phyloP scores from a whole-genome alignment of 371 early-diverging fungal species.

The Nosema bombycis region DNA sequence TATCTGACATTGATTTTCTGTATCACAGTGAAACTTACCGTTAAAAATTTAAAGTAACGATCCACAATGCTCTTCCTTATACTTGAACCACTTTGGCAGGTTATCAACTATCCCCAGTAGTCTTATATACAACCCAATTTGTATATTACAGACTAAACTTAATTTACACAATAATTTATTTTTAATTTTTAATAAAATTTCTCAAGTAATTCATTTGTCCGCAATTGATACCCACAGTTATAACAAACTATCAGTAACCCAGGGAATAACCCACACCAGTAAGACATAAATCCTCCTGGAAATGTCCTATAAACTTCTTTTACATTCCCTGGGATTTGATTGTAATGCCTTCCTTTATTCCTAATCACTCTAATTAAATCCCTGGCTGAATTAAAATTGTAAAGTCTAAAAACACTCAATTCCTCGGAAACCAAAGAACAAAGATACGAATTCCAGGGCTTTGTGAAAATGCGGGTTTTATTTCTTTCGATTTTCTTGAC shows the following conservation, averaged over 20 bases:
- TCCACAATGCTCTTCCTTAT: too few relatives aligned
- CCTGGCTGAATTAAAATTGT: constrained; percentile 47
- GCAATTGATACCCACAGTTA: constrained; percentile 23
- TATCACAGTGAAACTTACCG: too few relatives aligned
- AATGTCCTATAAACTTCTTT: constrained; percentile 24
- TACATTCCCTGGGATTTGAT: constrained; percentile 31
- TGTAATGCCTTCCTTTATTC: constrained; percentile 62
- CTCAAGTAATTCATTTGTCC: constrained; percentile 21
- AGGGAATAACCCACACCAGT: constrained; percentile 27
- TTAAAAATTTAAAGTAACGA: too few relatives aligned
- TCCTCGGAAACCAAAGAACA: constrained; percentile 16
- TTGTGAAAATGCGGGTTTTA: constrained; percentile 22
- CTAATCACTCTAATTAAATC: constrained; percentile 54
- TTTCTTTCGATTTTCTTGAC: constrained; percentile 22
- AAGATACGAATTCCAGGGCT: constrained; percentile 44
- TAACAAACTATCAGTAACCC: constrained; percentile 30
- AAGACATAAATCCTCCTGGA: constrained; percentile 39
- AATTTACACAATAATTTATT: not conserved
- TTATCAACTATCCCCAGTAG: too few relatives aligned
- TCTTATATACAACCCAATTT: too few relatives aligned
- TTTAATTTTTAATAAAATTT: constrained; percentile 26
- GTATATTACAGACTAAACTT: too few relatives aligned
- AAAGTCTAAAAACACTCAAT: constrained; percentile 32
- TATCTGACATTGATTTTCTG: too few relatives aligned
- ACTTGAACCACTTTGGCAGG: too few relatives aligned